phyloP scores from a whole-genome alignment of 225 moss, liverwort and hornwort species.

The Climacium dendroides region DNA sequence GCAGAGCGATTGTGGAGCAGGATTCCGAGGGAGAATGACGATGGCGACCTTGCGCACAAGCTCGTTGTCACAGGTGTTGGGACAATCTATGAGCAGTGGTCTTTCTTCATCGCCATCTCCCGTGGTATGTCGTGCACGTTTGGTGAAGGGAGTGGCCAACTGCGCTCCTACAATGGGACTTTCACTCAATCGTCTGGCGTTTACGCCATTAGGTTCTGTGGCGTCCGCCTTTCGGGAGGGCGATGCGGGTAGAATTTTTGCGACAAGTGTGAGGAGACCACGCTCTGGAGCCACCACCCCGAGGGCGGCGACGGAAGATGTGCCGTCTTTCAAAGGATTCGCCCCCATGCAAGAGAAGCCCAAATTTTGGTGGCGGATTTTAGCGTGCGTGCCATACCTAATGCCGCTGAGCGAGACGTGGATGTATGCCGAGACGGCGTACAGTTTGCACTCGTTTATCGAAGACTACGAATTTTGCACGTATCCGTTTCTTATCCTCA shows the following conservation, averaged over 20 bases:
- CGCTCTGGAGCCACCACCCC: background rate
- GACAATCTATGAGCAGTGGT: background rate
- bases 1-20: background rate
- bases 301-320: conserved; percentile 72
- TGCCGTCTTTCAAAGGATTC: conserved; percentile 89
- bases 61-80: conserved; percentile 24
- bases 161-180: background rate
- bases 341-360: conserved; percentile 92
- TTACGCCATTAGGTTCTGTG: conserved; percentile 6
- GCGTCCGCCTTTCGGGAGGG: conserved; percentile 21
- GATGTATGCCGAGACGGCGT: conserved; percentile 99
- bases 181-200: background rate
- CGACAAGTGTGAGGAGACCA: background rate
- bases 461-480: conserved; percentile 97
- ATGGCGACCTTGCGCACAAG: conserved; percentile 21
- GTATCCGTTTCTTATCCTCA: conserved; percentile 92
- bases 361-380: conserved; percentile 92
- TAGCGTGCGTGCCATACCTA: conserved; percentile 92
- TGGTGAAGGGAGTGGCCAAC: background rate
- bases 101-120: background rate
- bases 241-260: conserved; percentile 4
- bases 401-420: conserved; percentile 99
- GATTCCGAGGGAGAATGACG: background rate
- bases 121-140: background rate
- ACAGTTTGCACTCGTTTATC: conserved; percentile 73